phyloP scores from a whole-genome alignment of 1,139 yeast genomes.

The Hansenula anomala region DNA sequence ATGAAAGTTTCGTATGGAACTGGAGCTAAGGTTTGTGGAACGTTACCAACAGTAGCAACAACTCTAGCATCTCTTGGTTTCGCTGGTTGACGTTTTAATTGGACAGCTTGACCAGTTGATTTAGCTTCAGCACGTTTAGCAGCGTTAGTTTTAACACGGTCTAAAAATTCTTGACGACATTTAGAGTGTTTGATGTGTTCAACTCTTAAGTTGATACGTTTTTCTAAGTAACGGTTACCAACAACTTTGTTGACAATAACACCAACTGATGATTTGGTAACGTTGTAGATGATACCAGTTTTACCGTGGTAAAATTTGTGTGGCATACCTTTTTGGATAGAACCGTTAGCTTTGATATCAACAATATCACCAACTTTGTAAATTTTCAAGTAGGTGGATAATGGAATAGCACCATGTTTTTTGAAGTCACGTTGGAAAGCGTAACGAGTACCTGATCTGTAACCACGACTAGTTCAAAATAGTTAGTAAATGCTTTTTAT shows the following conservation, averaged over 20 bases:
- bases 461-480: constrained; percentile 72
- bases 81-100: constrained; percentile 97
- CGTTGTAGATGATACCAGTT: constrained; percentile 98
- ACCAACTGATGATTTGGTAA: constrained; percentile 98
- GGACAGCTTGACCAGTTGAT: constrained; percentile 86
- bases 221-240: constrained; percentile 98
- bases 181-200: constrained; percentile 99
- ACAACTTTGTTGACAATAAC: constrained; percentile 97
- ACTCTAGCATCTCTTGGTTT: constrained; percentile 93
- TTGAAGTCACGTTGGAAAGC: constrained; percentile 99
- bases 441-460: constrained; percentile 99
- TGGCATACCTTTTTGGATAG: constrained; percentile 99
- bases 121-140: constrained; percentile 92
- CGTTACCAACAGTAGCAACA: constrained; percentile 71
- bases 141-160: constrained; percentile 97
- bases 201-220: constrained; percentile 97
- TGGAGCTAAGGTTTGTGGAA: constrained; percentile 98
- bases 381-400: constrained; percentile 95
- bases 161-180: constrained; percentile 98
- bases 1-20: constrained; percentile 99
- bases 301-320: constrained; percentile 99
- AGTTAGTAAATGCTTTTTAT: constrained; percentile 1
- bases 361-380: constrained; percentile 99
- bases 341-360: constrained; percentile 98
- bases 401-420: constrained; percentile 93